Percentiles rank a stretch among this genome's conserved stretches.
Conservation (phyloP, 371 early-diverging fungal species). For the Actinomortierella wolfii region DNA sequence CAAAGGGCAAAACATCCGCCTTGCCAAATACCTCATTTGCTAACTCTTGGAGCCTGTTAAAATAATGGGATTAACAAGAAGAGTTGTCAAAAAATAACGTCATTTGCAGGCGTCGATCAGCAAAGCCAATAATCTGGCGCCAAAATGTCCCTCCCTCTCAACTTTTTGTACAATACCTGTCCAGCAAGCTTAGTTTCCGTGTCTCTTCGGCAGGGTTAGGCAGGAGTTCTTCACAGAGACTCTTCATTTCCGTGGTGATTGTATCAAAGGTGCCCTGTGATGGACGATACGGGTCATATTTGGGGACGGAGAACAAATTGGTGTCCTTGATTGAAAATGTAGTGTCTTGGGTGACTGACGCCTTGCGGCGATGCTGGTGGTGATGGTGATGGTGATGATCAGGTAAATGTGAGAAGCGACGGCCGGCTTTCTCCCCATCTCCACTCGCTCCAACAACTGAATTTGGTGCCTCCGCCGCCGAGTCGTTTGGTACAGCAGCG, state of each 20-base stretch:
- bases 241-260: constrained; percentile 26
- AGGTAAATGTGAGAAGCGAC: constrained; percentile 2
- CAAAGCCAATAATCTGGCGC: too few relatives aligned
- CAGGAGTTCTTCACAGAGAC: constrained; percentile 23
- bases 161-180: constrained; percentile 11
- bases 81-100: background rate
- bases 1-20: constrained; percentile 45
- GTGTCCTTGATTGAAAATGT: constrained; percentile 37
- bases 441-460: background rate
- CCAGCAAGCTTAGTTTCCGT: constrained; percentile 24
- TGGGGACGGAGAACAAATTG: constrained; percentile 38
- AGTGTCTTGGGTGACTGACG: constrained; percentile 3
- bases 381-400: background rate
- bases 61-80: background rate
- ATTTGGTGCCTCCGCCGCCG: constrained; percentile 5
- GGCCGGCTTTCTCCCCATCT: too few relatives aligned
- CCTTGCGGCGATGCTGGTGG: background rate
- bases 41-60: constrained; percentile 21
- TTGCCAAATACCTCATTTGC: constrained; percentile 37
- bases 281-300: constrained; percentile 44
- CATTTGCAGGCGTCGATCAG: too few relatives aligned
- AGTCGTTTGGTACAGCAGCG: background rate
- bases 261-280: constrained; percentile 17
- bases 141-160: too few relatives aligned
- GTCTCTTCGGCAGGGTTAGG: constrained; percentile 43